Percentiles rank a stretch among this genome's conserved stretches.
These are phyloP conservation scores for Gilbertella persicaria DNA, from an alignment of 371 early-diverging fungal genomes.

Conservation along the genomic window DNA sequence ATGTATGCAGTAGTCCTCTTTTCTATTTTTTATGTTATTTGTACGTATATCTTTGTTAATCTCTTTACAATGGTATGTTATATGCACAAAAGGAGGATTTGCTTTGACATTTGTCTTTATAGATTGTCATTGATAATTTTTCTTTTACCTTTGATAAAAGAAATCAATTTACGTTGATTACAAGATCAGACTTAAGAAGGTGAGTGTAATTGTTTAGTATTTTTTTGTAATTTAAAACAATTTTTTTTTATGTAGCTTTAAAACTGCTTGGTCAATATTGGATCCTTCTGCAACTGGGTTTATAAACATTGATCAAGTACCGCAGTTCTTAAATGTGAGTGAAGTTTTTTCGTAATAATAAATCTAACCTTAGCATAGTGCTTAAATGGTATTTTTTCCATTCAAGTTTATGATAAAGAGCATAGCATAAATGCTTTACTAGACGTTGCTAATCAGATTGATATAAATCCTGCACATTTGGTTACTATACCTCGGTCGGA, in stretches of 20 bases:
- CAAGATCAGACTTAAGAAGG: slow-evolving; percentile 48
- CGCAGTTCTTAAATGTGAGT: slow-evolving; percentile 42
- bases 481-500: slow-evolving; percentile 18
- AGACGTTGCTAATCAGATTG: slow-evolving; percentile 26
- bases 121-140: slow-evolving; percentile 59
- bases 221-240: background rate
- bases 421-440: slow-evolving; percentile 36
- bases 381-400: slow-evolving; percentile 48
- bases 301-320: slow-evolving; percentile 39
- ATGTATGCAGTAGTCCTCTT: slow-evolving; percentile 41
- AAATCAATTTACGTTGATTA: slow-evolving; percentile 49
- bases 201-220: slow-evolving; percentile 13
- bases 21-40: slow-evolving; percentile 51
- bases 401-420: slow-evolving; percentile 43
- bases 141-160: slow-evolving; percentile 58
- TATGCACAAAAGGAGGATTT: background rate
- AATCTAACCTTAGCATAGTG: slow-evolving; percentile 15
- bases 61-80: slow-evolving; percentile 51
- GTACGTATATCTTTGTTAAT: slow-evolving; percentile 58
- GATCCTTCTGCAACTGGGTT: slow-evolving; percentile 57
- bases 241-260: slow-evolving; percentile 32
- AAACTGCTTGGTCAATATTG: slow-evolving; percentile 47
- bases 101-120: background rate
- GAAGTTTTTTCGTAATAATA: background rate
- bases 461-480: slow-evolving; percentile 22